Evolutionary conservation across 768 basidiomycete genomes (phyloP).

Genomic region (Thelephora ganbajun): DNA sequence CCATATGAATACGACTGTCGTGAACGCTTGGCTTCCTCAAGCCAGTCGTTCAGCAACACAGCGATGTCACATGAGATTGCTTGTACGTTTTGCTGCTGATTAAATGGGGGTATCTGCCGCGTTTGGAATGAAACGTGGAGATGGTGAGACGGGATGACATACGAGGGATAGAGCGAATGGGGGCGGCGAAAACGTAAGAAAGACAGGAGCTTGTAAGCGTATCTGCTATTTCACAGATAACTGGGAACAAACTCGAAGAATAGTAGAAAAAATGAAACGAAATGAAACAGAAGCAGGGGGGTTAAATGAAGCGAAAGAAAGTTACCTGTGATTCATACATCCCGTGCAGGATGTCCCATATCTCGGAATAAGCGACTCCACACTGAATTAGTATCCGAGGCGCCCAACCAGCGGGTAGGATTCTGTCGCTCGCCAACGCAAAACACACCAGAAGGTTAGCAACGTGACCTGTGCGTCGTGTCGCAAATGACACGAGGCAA

Average conservation of each 20-base stretch:
- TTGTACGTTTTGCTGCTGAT: conserved; percentile 66
- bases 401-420: conserved; percentile 68
- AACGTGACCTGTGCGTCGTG: conserved; percentile 44
- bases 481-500: neutral
- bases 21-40: conserved; percentile 61
- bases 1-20: conserved; percentile 42
- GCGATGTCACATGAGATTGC: conserved; percentile 74
- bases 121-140: conserved; percentile 1
- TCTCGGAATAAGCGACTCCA: conserved; percentile 63
- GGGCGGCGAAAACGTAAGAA: too few species aligned
- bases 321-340: conserved; percentile 59
- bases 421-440: conserved; percentile 41
- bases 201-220: too few species aligned
- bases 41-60: conserved; percentile 66
- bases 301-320: neutral
- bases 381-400: conserved; percentile 68
- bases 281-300: too few species aligned
- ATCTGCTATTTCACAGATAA: too few species aligned
- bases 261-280: neutral
- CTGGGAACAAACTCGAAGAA: conserved; percentile 1
- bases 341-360: conserved; percentile 81
- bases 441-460: conserved; percentile 66
- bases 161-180: too few species aligned
- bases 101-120: conserved; percentile 66
- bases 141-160: neutral